Evolutionary conservation across 1,284 basidiomycete genomes (phyloP), one percentile per base, ranked within the genome.

Genomic region (Agaricales sp.): DNA sequence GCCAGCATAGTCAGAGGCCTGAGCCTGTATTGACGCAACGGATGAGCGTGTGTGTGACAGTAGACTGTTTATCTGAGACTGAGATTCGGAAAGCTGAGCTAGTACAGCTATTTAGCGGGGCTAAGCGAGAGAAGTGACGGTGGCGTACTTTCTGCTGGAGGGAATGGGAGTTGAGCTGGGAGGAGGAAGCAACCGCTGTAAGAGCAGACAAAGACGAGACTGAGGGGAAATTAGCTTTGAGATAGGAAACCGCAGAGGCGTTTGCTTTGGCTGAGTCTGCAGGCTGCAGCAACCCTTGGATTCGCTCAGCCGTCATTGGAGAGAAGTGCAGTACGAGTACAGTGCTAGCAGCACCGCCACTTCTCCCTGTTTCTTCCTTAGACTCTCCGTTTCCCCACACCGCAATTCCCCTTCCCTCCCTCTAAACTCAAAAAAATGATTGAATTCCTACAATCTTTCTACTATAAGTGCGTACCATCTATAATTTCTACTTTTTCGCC

Each of bases 1-100:
- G 84, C 66, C n/a, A 88, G 69, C 0, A 84, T 81, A 91, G 68
- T 48, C 82, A 77, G 57, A 87, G 82, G 0, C 87, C 85, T 11
- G 77, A 74, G 47, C 74, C 66, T 12, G 87, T 66, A 45, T 78
- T 69, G 24, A 64, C 45, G 70, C 57, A 2, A 73, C 72, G 19
- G 66, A 60, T 19, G 61, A 52, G 26, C 72, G 70, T 2, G 78
- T 75, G 41, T 70, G 58, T 1, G 61, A 56, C 18, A 82, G 65
- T 25, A 79, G 58, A 2, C 57, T 50, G 48, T 75, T 64, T 13
- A 82, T 58, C 20, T 63, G 61, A 22, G 63, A 61, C 55, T 74
- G 65, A n/a, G 81, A 87, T 45, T 67, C 61, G 41, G 66, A 60
- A 54, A 83, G 69, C 85, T 87, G 59, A 73, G 62, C 74, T 77